phyloP scores from a whole-genome alignment of 2,329 filamentous ascomycete species.

The Biscogniauxia marginata region DNA sequence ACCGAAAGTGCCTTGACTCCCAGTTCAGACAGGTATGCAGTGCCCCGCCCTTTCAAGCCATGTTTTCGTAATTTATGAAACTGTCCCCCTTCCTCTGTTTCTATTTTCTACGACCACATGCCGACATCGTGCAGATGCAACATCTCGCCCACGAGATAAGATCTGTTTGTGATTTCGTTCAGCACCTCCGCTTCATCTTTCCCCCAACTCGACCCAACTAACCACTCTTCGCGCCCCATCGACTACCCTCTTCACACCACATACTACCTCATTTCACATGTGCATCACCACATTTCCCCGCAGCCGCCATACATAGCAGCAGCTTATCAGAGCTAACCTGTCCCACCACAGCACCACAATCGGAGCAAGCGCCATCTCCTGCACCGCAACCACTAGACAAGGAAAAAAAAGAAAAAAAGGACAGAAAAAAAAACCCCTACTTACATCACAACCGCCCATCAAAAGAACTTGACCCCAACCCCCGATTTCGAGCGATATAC shows the following conservation, averaged over 20 bases:
- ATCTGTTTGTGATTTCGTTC: slow-evolving; percentile 17
- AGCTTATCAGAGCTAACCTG: slow-evolving; percentile 33
- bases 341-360: slow-evolving; percentile 25
- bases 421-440: too few relatives aligned
- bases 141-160: slow-evolving; percentile 24
- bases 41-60: slow-evolving; percentile 24
- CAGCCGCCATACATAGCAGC: slow-evolving; percentile 17
- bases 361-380: slow-evolving; percentile 18
- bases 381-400: slow-evolving; percentile 11
- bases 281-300: slow-evolving; percentile 25
- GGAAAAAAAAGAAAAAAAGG: neutral
- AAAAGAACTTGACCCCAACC: slow-evolving; percentile 6
- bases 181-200: slow-evolving; percentile 1
- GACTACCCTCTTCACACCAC: neutral
- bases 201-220: slow-evolving; percentile 3
- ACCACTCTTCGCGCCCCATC: slow-evolving; percentile 1
- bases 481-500: neutral
- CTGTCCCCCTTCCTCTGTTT: slow-evolving; percentile 18
- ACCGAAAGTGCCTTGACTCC: neutral
- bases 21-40: slow-evolving; percentile 16
- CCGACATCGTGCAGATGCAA: slow-evolving; percentile 28
- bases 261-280: slow-evolving; percentile 21
- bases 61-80: slow-evolving; percentile 9
- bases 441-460: slow-evolving; percentile 14
- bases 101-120: slow-evolving; percentile 29